These are phyloP conservation scores for Aspergillus caelatus DNA, from an alignment of 2,329 filamentous ascomycete genomes.

Conservation along the genomic window DNA sequence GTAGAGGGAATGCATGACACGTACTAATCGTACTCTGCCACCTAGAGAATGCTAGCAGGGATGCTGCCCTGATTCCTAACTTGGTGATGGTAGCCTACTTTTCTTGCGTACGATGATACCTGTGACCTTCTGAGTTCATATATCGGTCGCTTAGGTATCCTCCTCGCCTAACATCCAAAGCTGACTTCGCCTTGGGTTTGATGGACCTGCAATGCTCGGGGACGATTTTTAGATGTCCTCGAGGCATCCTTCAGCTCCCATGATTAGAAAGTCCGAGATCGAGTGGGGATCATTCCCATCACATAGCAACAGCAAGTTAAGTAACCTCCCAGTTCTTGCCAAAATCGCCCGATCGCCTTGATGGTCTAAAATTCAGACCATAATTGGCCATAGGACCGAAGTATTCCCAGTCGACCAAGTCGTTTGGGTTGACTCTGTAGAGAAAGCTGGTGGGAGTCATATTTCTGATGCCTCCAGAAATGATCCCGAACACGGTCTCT, in stretches of 20 bases:
- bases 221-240: neutral
- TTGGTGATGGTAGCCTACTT: no score
- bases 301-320: neutral
- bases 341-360: neutral
- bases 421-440: slow-evolving; percentile 12
- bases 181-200: neutral
- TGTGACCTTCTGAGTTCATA: no score
- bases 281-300: neutral
- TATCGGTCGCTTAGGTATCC: no score
- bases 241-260: neutral
- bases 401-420: slow-evolving; percentile 5
- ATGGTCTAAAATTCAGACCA: neutral
- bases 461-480: neutral
- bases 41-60: no score
- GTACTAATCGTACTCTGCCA: no score
- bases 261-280: neutral
- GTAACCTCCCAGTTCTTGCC: neutral
- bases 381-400: neutral
- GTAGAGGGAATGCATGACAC: no score
- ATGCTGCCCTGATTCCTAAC: no score
- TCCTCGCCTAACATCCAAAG: neutral
- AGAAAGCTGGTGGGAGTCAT: neutral
- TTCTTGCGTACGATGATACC: no score
- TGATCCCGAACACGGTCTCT: neutral
- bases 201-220: no score